Conservation (phyloP, 495 filamentous ascomycete species). For the Clavariopsis aquatica region DNA sequence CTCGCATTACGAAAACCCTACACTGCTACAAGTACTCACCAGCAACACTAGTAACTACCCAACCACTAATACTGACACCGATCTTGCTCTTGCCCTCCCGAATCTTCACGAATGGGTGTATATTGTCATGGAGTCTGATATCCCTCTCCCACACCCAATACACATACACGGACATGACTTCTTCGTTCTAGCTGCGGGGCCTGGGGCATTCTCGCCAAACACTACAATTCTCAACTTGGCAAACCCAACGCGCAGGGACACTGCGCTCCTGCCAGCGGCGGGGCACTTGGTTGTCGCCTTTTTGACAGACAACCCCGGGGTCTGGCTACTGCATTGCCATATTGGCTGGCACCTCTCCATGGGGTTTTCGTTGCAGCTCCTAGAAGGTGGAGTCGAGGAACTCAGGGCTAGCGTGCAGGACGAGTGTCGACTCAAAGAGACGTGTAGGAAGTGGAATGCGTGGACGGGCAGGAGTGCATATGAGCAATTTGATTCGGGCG, state of each 20-base stretch:
- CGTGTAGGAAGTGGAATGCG: constrained; percentile 20
- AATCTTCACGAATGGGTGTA: constrained; percentile 44
- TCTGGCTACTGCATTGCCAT: constrained; percentile 46
- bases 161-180: constrained; percentile 47
- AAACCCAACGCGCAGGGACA: constrained; percentile 43
- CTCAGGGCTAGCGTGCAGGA: constrained; percentile 22
- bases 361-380: constrained; percentile 46
- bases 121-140: constrained; percentile 41
- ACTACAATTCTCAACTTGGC: constrained; percentile 34
- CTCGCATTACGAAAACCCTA: constrained; percentile 40
- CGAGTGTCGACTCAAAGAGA: constrained; percentile 6
- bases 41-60: constrained; percentile 38
- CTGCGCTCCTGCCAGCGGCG: constrained; percentile 36
- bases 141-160: constrained; percentile 39
- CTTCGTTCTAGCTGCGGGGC: constrained; percentile 40
- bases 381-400: constrained; percentile 31
- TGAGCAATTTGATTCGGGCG: constrained; percentile 19
- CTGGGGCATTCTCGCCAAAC: constrained; percentile 26
- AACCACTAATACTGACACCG: constrained; percentile 9
- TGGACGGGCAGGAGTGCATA: constrained; percentile 8
- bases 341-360: constrained; percentile 42
- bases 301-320: constrained; percentile 42
- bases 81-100: constrained; percentile 41
- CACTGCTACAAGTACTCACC: constrained; percentile 38
- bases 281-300: constrained; percentile 44